Base-by-base conservation (phyloP, 441 rosid genomes). In the Adansonia madagascariensis region DNA sequence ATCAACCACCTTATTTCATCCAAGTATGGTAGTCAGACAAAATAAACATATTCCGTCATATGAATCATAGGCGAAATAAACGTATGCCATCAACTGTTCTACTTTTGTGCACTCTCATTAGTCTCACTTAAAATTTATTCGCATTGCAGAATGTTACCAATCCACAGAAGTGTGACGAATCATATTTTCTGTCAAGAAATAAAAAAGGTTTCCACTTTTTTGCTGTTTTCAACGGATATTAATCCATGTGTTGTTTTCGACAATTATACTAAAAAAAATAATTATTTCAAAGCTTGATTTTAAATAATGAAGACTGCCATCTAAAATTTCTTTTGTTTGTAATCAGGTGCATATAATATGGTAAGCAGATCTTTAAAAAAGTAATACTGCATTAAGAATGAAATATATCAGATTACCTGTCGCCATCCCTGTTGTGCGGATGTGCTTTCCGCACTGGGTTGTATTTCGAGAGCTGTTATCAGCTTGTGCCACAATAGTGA, bases 401-500 rank as follows among this genome's bases (percentile, higher is more conserved):
- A 20, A 15, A 53, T 44, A 49, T 60, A 52, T 50, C 17, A 70
- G 73, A 52, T 78, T 86, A 95, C 98, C 98, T 95, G 99, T 91
- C 95, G 88, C 99, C 99, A 95, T 84, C 99, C 99, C 85, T 95
- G 99, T 27, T 90, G 99, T 55, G 99, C 99, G 65, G 99, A 95
- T 73, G 97, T 94, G 88, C 98, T 94, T 88, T 91, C 98, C 0
- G 94, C 95, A 60, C 88, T 86, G 15, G 92, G 99, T 82, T 92
- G 97, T 77, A 88, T 92, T 82, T 96, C 98, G 10, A 98, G 99
- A 53, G 98, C 86, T 56, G 93, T 94, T 69, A 96, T 89, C 84
- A 96, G 80, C 84, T 94, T 96, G 84, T 92, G 97, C 99, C 99
- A 96, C 52, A 55, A 17, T 55, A 55, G 60, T 17, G 60, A 55